Evolutionary conservation across 2,329 filamentous ascomycete species (phyloP).

Genomic region (Fusarium concolor): DNA sequence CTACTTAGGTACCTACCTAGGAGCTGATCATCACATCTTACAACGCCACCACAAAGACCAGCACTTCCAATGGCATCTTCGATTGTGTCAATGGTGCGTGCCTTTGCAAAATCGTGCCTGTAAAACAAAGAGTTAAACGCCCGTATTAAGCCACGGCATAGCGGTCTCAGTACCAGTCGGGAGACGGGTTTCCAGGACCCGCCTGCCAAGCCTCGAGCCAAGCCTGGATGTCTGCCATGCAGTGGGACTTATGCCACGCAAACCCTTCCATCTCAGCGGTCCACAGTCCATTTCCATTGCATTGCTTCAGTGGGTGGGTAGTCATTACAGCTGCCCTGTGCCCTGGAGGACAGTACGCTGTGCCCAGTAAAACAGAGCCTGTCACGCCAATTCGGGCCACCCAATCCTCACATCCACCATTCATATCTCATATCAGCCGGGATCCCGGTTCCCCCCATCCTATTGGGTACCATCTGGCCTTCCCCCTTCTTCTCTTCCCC

Average conservation of each 20-base stretch:
- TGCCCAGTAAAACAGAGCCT: slow-evolving; percentile 29
- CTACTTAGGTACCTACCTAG: neutral
- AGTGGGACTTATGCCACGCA: slow-evolving; percentile 25
- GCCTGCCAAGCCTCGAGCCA: slow-evolving; percentile 34
- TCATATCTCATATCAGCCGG: slow-evolving; percentile 13
- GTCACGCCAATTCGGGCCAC: neutral
- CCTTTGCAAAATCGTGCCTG: neutral
- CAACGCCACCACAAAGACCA: neutral
- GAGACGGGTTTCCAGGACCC: slow-evolving; percentile 29
- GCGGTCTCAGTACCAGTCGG: slow-evolving; percentile 4
- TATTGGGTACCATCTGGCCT: slow-evolving; percentile 13
- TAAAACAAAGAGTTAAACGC: slow-evolving; percentile 13
- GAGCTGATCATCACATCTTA: neutral
- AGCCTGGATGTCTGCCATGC: slow-evolving; percentile 5
- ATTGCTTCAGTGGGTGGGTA: slow-evolving; percentile 32
- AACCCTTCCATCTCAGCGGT: slow-evolving; percentile 18
- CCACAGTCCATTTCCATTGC: slow-evolving; percentile 4
- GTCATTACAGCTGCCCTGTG: slow-evolving; percentile 22
- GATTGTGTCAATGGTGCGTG: slow-evolving; percentile 8
- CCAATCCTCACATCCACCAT: slow-evolving; percentile 1
- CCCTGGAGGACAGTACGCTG: slow-evolving; percentile 22
- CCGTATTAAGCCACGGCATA: slow-evolving; percentile 24
- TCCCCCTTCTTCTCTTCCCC: slow-evolving; percentile 9
- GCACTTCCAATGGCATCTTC: slow-evolving; percentile 4
- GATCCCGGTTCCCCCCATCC: slow-evolving; percentile 12